These are phyloP conservation scores for Venturia nashicola DNA, from an alignment of 2,329 filamentous ascomycete genomes.

Conservation along the genomic window DNA sequence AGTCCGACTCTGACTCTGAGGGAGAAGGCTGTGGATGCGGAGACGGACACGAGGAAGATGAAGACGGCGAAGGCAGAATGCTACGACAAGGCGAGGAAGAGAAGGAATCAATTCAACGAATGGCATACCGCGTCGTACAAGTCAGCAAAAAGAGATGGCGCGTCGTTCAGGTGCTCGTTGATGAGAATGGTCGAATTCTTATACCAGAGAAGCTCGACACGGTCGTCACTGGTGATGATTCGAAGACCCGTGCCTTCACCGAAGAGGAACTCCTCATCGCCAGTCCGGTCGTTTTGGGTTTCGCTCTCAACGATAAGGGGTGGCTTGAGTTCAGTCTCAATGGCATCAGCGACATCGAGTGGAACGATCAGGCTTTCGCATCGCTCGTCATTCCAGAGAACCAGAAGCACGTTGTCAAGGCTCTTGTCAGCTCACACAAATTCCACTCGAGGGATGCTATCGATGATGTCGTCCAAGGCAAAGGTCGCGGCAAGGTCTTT, in stretches of 20 bases:
- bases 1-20: slow-evolving; percentile 32
- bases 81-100: slow-evolving; percentile 20
- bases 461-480: slow-evolving; percentile 60
- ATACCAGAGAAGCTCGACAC: slow-evolving; percentile 36
- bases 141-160: slow-evolving; percentile 37
- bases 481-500: slow-evolving; percentile 72
- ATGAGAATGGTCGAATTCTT: slow-evolving; percentile 41
- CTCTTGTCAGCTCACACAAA: slow-evolving; percentile 73
- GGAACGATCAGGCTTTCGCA: slow-evolving; percentile 73
- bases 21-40: slow-evolving; percentile 22
- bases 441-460: slow-evolving; percentile 72
- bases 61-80: slow-evolving; percentile 33
- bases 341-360: slow-evolving; percentile 66
- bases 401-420: slow-evolving; percentile 57
- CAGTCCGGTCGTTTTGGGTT: slow-evolving; percentile 74
- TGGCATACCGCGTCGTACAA: slow-evolving; percentile 28
- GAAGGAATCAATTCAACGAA: slow-evolving; percentile 16
- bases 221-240: slow-evolving; percentile 12
- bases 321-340: slow-evolving; percentile 84
- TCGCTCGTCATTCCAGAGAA: slow-evolving; percentile 59
- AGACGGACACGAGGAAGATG: slow-evolving; percentile 39
- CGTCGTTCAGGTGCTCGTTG: slow-evolving; percentile 42
- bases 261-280: slow-evolving; percentile 78
- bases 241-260: slow-evolving; percentile 45
- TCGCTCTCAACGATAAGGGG: slow-evolving; percentile 75